Conservation (phyloP, 2,329 filamentous ascomycete genomes). For the Trichophyton simii region DNA sequence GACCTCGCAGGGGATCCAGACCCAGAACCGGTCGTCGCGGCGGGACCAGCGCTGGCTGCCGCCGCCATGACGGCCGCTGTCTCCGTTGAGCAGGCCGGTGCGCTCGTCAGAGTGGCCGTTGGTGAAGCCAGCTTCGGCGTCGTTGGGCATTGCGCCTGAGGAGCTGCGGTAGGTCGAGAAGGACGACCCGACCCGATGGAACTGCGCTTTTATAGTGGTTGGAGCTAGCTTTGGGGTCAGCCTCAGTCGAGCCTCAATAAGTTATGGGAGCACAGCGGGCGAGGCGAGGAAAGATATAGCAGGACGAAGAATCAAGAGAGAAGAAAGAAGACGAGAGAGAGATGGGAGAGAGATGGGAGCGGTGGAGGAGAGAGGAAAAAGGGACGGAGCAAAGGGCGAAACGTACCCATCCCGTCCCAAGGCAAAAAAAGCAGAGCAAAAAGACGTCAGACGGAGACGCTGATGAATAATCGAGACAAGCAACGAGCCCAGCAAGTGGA, state of each 20-base stretch:
- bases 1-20: constrained; percentile 29
- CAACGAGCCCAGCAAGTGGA: background rate
- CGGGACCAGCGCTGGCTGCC: constrained; percentile 16
- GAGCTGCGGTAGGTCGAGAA: constrained; percentile 3
- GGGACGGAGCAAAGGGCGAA: background rate
- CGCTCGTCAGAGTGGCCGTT: constrained; percentile 11
- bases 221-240: constrained; percentile 10
- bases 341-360: background rate
- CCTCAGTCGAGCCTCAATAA: background rate
- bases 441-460: background rate
- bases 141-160: constrained; percentile 9
- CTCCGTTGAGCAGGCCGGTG: constrained; percentile 6
- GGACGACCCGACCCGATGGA: constrained; percentile 12
- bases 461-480: background rate
- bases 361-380: background rate
- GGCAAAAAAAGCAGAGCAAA: background rate
- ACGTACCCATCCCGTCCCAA: background rate
- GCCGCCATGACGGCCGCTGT: background rate
- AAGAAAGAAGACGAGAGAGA: background rate
- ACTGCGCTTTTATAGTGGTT: constrained; percentile 11
- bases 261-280: background rate
- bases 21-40: constrained; percentile 27
- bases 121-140: background rate
- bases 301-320: background rate
- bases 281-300: background rate